Percentiles rank a stretch among this genome's conserved stretches.
Conservation (phyloP, 305 asterid species). For the Solanum chacoense region DNA sequence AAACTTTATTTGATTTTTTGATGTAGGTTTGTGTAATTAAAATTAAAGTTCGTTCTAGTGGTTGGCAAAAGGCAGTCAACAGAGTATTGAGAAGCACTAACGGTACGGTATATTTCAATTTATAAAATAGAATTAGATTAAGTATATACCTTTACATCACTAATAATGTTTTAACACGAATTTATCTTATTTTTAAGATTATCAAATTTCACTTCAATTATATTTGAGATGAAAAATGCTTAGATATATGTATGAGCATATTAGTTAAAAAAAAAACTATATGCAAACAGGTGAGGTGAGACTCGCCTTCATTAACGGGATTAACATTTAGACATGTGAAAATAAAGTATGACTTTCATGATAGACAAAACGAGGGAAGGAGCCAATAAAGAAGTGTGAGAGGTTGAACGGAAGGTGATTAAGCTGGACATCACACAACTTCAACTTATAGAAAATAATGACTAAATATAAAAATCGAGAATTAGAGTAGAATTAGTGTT, state of each 20-base stretch:
- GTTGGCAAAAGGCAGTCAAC: slow-evolving; percentile 5
- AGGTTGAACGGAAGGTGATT: background rate
- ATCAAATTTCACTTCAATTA: background rate
- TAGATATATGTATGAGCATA: background rate
- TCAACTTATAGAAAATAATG: fast-evolving
- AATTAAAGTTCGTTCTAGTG: background rate
- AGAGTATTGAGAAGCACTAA: background rate
- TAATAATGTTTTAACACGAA: background rate
- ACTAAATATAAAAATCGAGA: background rate
- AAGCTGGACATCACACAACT: too few species aligned
- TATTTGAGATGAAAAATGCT: background rate
- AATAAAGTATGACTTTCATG: background rate
- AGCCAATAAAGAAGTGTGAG: background rate
- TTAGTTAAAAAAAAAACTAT: too few species aligned
- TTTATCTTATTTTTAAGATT: background rate
- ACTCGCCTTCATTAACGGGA: fast-evolving
- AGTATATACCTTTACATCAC: background rate
- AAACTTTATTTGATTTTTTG: background rate
- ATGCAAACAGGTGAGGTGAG: fast-evolving
- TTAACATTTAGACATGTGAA: fast-evolving
- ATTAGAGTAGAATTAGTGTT: background rate
- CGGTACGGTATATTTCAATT: background rate
- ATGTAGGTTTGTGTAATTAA: slow-evolving; percentile 1
- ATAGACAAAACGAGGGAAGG: fast-evolving
- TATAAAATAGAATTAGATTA: background rate